Evolutionary conservation across 345 rosid genomes (phyloP), one percentile per base, ranked within the genome.

Genomic region (Ceriops decandra): DNA sequence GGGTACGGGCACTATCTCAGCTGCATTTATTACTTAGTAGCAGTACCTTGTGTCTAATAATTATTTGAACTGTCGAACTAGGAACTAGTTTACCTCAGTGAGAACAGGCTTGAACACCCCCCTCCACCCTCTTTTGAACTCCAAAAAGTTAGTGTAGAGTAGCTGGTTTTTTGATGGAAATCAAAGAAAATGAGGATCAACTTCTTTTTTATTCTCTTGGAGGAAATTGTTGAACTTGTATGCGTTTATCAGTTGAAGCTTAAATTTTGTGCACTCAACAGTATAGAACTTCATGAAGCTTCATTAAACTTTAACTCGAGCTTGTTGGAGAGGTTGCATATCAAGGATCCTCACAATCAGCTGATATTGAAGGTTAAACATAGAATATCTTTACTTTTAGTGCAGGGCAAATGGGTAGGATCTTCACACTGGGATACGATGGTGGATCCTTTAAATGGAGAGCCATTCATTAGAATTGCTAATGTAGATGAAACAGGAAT

Each of bases 391-490:
- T 57, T 32, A 63, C 11, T 31, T 82, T 67, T 67, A 95, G 99
- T 95, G 83, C 95, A 84, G 82, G 99, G 99, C 5, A 90, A 87
- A 78, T 91, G 96, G 98, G 86, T 67, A 7, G 89, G 86, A 38
- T 87, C 98, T 10, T 72, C 91, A 5, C 83, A 73, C 35, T 81
- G 84, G 83, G 86, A 81, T 67, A 81, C 86, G 0, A 74, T 95
- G 63, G 38, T 91, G 68, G 98, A 95, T 86, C 99, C 99, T 78
- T 68, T 95, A 61, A 95, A 91, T 83, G 99, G 98, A 72, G 99
- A 95, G 63, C 84, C 93, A 0, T 95, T 95, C 79, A 90, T 95
- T 64, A 87, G 85, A 70, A 79, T 91, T 74, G 90, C 95, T 68
- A 95, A 95, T 57, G 85, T 95, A 7, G 88, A 86, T 69, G 91